Base-by-base conservation (phyloP, 2,329 filamentous ascomycete genomes). In the Pseudogymnoascus sp. region DNA sequence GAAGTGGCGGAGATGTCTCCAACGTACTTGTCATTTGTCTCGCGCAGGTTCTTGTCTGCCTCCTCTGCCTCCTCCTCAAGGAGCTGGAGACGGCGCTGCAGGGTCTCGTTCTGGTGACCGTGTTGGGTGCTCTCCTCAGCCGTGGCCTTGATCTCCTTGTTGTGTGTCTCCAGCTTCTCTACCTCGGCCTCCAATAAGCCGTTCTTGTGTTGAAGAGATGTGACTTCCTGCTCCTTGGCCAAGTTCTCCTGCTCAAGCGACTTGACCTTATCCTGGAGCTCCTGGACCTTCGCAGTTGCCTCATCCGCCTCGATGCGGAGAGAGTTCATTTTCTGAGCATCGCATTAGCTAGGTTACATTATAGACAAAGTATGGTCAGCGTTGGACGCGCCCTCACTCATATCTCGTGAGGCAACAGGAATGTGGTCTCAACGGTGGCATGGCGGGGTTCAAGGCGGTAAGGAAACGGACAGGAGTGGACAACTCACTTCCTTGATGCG, bases 21-120 rank as follows among this genome's bases (percentile, higher is more conserved):
- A 62, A 81, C 90, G 75, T 88, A 99, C 95, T 97, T 97, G 82
- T 99, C 95, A 80, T 96, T 97, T 74, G 92, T 89, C 82, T 97
- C 95, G 76, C 93, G 89, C 75, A 97, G 84, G 69, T 91, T 96
- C 88, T 93, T 95, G 80, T 97, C 95, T 71, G 92, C 91, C 77
- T 93, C 87, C 81, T 99, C 95, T 71, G 92, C 92, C 82, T 99
- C 95, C 80, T 97, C 93, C 82, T 99, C 95, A 71, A 99, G 88
- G 70, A 99, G 83, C 82, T 97, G 91, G 75, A 97, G 83, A 81
- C 91, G 91, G 79, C 95, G 86, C 82, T 91, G 89, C 70, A 99
- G 84, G 72, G 88, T 85, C 82, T 99, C 95, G 78, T 93, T 95
- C 79, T 96, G 90, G 75, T 88, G 90, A 75, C 91, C 89, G 76